Evolutionary conservation across 306 rosid genomes (phyloP), one percentile per base, ranked within the genome.

Genomic region (Fragaria nilgerrensis): DNA sequence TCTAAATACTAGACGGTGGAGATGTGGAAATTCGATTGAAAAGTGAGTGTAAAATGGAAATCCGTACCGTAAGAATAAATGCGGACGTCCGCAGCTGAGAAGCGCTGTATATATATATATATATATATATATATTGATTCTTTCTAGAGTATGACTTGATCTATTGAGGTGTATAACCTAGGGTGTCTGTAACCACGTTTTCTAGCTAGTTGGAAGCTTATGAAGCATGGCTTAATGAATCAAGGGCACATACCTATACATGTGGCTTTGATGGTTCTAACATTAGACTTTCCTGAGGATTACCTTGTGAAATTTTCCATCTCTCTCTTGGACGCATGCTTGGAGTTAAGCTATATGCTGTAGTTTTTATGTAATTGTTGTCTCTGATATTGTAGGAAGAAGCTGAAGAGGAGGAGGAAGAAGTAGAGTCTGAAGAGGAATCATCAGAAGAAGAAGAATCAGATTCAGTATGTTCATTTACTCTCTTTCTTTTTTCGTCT

Each of bases 321-420:
- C 14, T 16, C 58, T 69, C 25, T 70, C 74, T 70, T 1, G 44
- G 9, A 29, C 16, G 1, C 43, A 72, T 72, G 49, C 34, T 6
- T 55, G 37, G 43, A 39, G 58, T 37, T 56, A 56, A 55, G 17
- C 62, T 37, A 43, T 9, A 14, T 23, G 77, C 62, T 43, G 68
- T 23, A 7, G n/a, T 48, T n/a, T 50, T 32, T 27, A 36, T 43
- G 2, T 5, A 68, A 34, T 36, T 34, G 75, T 45, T 53, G 32
- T 78, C 5, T 80, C 74, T 68, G 62, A 76, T 80, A 50, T 68
- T 82, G 37, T 56, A 94, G 98, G 89, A 84, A 87, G 94, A 91
- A 84, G 94, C 83, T 43, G 94, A 75, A 62, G 78, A 62, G 34
- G 62, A 61, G 71, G 89, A 61, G 71, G 89, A 84, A 74, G 77